Evolutionary conservation across 352 stramenopile species (phyloP), one percentile per base, ranked within the genome.

Genomic region (Pythium sp.): DNA sequence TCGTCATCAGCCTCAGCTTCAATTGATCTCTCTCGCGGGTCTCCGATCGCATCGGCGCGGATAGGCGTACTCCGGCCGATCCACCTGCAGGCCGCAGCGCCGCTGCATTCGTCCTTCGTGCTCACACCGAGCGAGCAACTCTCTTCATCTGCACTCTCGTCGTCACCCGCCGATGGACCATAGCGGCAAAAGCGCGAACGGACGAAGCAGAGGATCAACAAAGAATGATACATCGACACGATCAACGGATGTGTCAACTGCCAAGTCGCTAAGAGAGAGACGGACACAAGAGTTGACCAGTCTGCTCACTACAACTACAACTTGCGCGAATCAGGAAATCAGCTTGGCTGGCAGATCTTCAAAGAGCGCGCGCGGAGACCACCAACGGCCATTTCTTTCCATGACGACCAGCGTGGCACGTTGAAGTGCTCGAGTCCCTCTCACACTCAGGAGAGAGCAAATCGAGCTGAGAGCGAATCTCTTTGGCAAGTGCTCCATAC

Each of bases 91-190:
- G 38, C 56, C 15, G 32, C 66, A 9, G 18, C 62, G 6, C 58
- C 71, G 6, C 51, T 85, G 41, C 80, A 86, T 22, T 81, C 81
- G 8, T 90, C 81, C 6, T 87, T 89, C 38, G 70, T 86, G 26
- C 70, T 91, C 7, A 64, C 74, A 7, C 24, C 76, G 4, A 68
- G 61, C 51, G 75, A 81, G 24, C 53, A 56, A 11, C 32, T n/a
- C 47, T 26, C 20, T 3, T 54, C 38, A 46, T 46, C 38, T 46
- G 38, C 38, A 46, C 4, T n/a, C 47, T 54, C 47, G 3, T 26
- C 20, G 18, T 54, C 47, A 34, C 28, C 24, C 15, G 18, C 8
- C 20, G 30, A 46, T 12, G 55, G 26, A 22, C 32, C n/a, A 30
- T 55, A 28, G 32, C 11, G n/a, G 18, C 22, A 12, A 11, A 24